phyloP scores from a whole-genome alignment of 2,329 filamentous ascomycete genomes.

The Aureobasidium sp. region DNA sequence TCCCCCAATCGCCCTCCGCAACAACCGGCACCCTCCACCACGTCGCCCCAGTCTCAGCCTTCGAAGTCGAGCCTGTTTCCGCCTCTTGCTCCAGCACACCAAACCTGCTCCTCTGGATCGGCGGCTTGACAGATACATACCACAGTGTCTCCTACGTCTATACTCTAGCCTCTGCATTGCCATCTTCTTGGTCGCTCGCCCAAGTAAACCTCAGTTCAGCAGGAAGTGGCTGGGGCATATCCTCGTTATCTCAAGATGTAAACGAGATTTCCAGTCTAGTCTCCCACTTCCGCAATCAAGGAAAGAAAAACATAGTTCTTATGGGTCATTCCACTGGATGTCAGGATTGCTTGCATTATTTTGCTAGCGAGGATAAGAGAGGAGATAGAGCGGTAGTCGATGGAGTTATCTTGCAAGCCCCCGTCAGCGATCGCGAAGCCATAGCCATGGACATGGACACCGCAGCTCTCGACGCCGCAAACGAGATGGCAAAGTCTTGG shows the following conservation, averaged over 20 bases:
- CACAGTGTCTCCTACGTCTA: slow-evolving; percentile 56
- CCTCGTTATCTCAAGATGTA: slow-evolving; percentile 47
- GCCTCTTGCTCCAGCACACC: background rate
- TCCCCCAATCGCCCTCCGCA: background rate
- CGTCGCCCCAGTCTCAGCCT: slow-evolving; percentile 38
- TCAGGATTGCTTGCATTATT: slow-evolving; percentile 62
- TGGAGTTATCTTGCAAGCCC: slow-evolving; percentile 72
- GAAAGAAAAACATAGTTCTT: slow-evolving; percentile 52
- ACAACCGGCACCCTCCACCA: slow-evolving; percentile 35
- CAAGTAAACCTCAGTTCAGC: slow-evolving; percentile 46
- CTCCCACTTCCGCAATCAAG: slow-evolving; percentile 36
- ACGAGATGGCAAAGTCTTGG: slow-evolving; percentile 46
- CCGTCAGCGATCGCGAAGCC: slow-evolving; percentile 69
- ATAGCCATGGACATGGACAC: slow-evolving; percentile 42
- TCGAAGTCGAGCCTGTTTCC: slow-evolving; percentile 35
- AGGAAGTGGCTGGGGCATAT: slow-evolving; percentile 49
- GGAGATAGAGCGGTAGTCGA: slow-evolving; percentile 51
- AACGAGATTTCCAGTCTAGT: slow-evolving; percentile 48
- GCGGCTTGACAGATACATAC: slow-evolving; percentile 63
- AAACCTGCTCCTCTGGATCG: slow-evolving; percentile 56
- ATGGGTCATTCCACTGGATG: slow-evolving; percentile 66
- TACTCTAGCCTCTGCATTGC: slow-evolving; percentile 42
- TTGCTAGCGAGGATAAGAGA: slow-evolving; percentile 34
- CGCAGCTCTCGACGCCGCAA: slow-evolving; percentile 35
- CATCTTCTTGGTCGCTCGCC: slow-evolving; percentile 39